phyloP scores from a whole-genome alignment of 2,329 filamentous ascomycete genomes.

The Acrocalymma vagum region DNA sequence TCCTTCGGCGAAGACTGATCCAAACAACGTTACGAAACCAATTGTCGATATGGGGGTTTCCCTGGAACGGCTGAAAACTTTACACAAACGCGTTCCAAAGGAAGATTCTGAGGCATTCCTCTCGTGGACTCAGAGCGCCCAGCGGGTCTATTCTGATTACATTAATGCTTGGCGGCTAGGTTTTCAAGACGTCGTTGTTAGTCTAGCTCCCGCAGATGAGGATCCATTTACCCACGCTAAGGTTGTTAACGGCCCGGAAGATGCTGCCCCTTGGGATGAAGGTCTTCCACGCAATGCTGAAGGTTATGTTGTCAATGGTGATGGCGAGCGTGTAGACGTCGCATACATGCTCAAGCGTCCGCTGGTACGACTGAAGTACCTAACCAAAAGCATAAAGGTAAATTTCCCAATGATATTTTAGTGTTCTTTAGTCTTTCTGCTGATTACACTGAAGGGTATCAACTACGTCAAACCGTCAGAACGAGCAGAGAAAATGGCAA shows the following conservation, averaged over 20 bases:
- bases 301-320: conserved; percentile 70
- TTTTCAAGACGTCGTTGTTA: conserved; percentile 94
- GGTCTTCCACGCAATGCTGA: conserved; percentile 65
- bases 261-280: conserved; percentile 61
- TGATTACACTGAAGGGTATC: conserved; percentile 59
- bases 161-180: conserved; percentile 89
- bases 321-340: conserved; percentile 92
- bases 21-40: conserved; percentile 75
- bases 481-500: conserved; percentile 66
- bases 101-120: conserved; percentile 76
- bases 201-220: conserved; percentile 79
- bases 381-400: conserved; percentile 83
- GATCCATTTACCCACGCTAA: conserved; percentile 60
- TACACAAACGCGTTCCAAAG: conserved; percentile 82
- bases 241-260: conserved; percentile 52
- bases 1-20: conserved; percentile 64
- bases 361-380: conserved; percentile 84
- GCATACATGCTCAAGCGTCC: conserved; percentile 91
- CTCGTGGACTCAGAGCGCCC: conserved; percentile 80
- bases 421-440: conserved; percentile 12
- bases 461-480: conserved; percentile 63
- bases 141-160: conserved; percentile 84
- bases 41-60: conserved; percentile 94
- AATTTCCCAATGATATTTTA: conserved; percentile 6
- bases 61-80: conserved; percentile 80